Base-by-base conservation (phyloP, 1,139 yeast species). In the Yamadazyma trypodendri region DNA sequence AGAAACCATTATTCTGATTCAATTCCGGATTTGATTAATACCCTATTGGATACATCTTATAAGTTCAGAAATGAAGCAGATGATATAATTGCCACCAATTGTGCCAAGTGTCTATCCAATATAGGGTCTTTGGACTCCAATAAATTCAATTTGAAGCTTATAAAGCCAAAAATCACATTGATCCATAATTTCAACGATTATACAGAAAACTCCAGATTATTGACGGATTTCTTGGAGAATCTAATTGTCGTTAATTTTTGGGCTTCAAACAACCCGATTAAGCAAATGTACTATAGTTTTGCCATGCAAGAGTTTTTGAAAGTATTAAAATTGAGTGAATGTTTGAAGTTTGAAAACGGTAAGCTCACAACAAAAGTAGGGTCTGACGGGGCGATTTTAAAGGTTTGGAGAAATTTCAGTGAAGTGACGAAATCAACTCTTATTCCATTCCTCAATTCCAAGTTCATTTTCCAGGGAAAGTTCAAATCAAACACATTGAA, bases 281-380 rank as follows among this genome's bases (percentile, higher is more conserved):
- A 81, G 36, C 98, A 94, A 56, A 70, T 86, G 44, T 86, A 84
- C 54, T 72, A 90, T 24, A 96, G 97, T 0, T 85, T 77, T 59
- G 87, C 94, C 0, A 87, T 94, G 76, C 99, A 94, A 55, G 94
- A 87, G 47, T 81, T 84, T 35, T 61, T 92, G 37, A 79, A 79
- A 43, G 75, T 81, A 10, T 73, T 92, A 55, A 79, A 77, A 2
- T 61, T 86, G 24, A 31, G 35, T 18, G 23, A 32, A 5, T 9
- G 10, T 18, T 18, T 29, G 16, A 30, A 28, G 15, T 24, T 39
- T n/a, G 75, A 68, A 35, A 58, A 64, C 42, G 66, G 72, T 13
- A 47, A 69, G 5, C 53, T 55, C 8, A 49, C 53, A 1, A 32
- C 45, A 6, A 37, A 40, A 3, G 11, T 14, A 12, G 29, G 32